Percentiles rank a stretch among this genome's conserved stretches.
phyloP scores from a whole-genome alignment of 805 yeast genomes.

The Candida cerambycidarum region DNA sequence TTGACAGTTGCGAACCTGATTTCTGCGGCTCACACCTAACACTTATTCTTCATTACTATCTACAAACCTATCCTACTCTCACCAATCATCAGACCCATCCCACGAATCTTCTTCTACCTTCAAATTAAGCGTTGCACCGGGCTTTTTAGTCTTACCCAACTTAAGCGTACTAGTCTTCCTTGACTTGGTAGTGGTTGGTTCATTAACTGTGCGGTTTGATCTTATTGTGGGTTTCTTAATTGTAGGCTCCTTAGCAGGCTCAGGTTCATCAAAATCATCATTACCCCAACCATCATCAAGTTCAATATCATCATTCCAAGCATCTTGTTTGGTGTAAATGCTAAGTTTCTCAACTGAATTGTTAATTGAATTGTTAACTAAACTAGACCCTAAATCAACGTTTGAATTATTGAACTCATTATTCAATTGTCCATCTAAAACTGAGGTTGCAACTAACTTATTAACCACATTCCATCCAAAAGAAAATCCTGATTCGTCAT shows the following conservation, averaged over 20 bases:
- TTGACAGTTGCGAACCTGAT: no score
- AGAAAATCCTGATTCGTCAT: slow-evolving; percentile 16
- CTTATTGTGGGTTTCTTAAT: background rate
- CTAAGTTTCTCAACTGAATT: background rate
- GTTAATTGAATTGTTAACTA: background rate
- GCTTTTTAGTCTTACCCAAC: slow-evolving; percentile 21
- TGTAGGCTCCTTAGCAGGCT: background rate
- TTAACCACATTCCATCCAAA: slow-evolving; percentile 41
- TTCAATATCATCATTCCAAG: slow-evolving; percentile 22
- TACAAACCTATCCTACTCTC: background rate
- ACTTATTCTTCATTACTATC: no score
- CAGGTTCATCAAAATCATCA: slow-evolving; percentile 10
- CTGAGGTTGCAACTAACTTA: slow-evolving; percentile 31
- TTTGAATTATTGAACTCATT: slow-evolving; percentile 30
- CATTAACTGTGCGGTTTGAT: no score
- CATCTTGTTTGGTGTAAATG: background rate
- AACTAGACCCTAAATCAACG: slow-evolving; percentile 1
- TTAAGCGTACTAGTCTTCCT: slow-evolving; percentile 21
- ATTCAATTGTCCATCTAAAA: slow-evolving; percentile 33
- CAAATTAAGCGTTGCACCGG: slow-evolving; percentile 25
- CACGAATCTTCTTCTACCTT: slow-evolving; percentile 28
- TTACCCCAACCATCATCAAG: slow-evolving; percentile 33
- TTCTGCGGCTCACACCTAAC: no score
- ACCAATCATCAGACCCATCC: slow-evolving; percentile 27
- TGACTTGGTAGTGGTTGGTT: no score